A percentile compares a stretch with the other conserved stretches of the same genome.
These are phyloP conservation scores for Trichoderma atroviride DNA, from an alignment of 2,329 filamentous ascomycete species.

Conservation along the genomic window DNA sequence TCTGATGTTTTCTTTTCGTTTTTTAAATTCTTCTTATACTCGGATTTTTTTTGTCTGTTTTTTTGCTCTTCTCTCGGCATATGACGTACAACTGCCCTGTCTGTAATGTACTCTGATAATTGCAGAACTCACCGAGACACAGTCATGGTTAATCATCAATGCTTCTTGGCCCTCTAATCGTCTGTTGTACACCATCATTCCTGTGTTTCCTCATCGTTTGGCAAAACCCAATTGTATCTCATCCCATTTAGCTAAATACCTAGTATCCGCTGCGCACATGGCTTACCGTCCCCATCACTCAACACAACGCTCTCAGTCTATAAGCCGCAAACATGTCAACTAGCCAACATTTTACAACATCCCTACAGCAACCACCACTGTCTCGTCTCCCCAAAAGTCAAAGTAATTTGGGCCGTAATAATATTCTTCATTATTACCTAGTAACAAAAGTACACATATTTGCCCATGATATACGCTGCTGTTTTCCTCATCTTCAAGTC, in stretches of 20 bases:
- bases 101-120: background rate
- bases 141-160: background rate
- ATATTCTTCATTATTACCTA: background rate
- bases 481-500: background rate
- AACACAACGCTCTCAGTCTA: background rate
- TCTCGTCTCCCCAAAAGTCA: background rate
- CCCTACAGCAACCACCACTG: background rate
- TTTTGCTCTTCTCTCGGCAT: background rate
- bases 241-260: background rate
- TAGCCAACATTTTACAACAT: background rate
- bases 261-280: background rate
- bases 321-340: background rate
- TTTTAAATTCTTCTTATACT: background rate
- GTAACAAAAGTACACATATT: background rate
- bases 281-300: background rate
- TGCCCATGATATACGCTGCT: background rate
- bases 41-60: background rate
- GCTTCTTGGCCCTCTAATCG: background rate
- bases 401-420: background rate
- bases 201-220: background rate
- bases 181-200: background rate
- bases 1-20: background rate
- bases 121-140: background rate
- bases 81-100: background rate
- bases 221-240: background rate